Evolutionary conservation across 2,329 filamentous ascomycete genomes (phyloP).

Genomic region (Ascocoryne sarcoides): DNA sequence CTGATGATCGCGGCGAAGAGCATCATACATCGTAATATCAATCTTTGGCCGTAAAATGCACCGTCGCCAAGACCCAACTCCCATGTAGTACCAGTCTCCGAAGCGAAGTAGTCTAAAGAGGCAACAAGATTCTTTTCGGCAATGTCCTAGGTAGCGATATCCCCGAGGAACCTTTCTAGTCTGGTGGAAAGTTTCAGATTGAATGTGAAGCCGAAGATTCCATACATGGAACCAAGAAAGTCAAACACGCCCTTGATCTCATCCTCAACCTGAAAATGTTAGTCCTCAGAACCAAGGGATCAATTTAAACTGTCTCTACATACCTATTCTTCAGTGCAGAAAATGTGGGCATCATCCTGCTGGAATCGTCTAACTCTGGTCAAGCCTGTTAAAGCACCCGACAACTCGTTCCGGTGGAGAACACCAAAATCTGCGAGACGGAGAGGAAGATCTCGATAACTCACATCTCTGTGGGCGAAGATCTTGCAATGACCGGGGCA

Average conservation of each 20-base stretch:
- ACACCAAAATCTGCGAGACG: slow-evolving; percentile 94
- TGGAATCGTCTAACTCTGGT: slow-evolving; percentile 91
- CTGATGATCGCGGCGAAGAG: slow-evolving; percentile 74
- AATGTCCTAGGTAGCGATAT: slow-evolving; percentile 78
- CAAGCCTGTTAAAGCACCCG: slow-evolving; percentile 80
- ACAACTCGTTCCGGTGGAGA: slow-evolving; percentile 90
- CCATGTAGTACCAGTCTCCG: slow-evolving; percentile 69
- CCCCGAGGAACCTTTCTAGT: slow-evolving; percentile 79
- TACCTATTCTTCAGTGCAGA: slow-evolving; percentile 83
- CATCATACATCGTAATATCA: slow-evolving; percentile 89
- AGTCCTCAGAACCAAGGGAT: no score
- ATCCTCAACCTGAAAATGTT: slow-evolving; percentile 56
- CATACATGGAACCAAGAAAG: slow-evolving; percentile 73
- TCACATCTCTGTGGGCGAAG: slow-evolving; percentile 74
- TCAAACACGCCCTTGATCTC: slow-evolving; percentile 82
- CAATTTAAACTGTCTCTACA: no score
- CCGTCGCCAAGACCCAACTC: slow-evolving; percentile 89
- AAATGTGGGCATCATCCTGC: slow-evolving; percentile 94
- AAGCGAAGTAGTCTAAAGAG: slow-evolving; percentile 69
- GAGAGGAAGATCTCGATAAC: slow-evolving; percentile 83
- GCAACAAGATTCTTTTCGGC: slow-evolving; percentile 75
- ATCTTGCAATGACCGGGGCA: slow-evolving; percentile 91
- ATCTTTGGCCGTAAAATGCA: slow-evolving; percentile 99
- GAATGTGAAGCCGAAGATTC: slow-evolving; percentile 80
- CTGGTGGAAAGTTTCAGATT: slow-evolving; percentile 91